These are phyloP conservation scores for Serendipita sp. DNA, from an alignment of 768 basidiomycete species.

Conservation along the genomic window DNA sequence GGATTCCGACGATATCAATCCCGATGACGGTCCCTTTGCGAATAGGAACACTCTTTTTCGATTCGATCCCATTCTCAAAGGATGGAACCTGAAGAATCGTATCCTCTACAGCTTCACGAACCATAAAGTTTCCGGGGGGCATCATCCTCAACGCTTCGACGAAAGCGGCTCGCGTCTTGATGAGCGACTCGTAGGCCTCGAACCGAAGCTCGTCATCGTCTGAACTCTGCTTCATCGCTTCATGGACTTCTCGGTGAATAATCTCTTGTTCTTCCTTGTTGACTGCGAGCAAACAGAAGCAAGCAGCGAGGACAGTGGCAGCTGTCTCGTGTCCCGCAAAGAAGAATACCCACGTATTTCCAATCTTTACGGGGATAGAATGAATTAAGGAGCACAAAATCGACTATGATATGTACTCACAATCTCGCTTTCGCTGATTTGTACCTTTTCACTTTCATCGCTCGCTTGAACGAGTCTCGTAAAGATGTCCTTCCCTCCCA, in stretches of 20 bases:
- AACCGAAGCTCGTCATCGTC: neutral
- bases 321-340: slow-evolving; percentile 20
- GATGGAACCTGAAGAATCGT: slow-evolving; percentile 15
- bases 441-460: slow-evolving; percentile 4
- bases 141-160: slow-evolving; percentile 21
- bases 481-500: neutral
- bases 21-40: slow-evolving; percentile 16
- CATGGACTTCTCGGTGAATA: slow-evolving; percentile 19
- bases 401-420: slow-evolving; percentile 6
- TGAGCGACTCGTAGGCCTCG: slow-evolving; percentile 19
- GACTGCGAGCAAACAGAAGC: slow-evolving; percentile 20
- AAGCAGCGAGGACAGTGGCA: slow-evolving; percentile 21
- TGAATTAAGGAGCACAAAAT: neutral
- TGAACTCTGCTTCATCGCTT: slow-evolving; percentile 13
- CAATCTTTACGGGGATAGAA: slow-evolving; percentile 6
- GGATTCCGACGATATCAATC: slow-evolving; percentile 34
- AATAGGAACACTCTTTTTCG: slow-evolving; percentile 9
- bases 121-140: slow-evolving; percentile 4
- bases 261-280: slow-evolving; percentile 21
- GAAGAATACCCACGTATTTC: slow-evolving; percentile 12
- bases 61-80: neutral
- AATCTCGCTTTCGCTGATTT: slow-evolving; percentile 9
- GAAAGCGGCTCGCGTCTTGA: slow-evolving; percentile 19
- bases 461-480: slow-evolving; percentile 9
- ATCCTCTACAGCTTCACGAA: slow-evolving; percentile 14